These are phyloP conservation scores for Exidia glandulosa DNA, from an alignment of 768 basidiomycete genomes.

Conservation along the genomic window DNA sequence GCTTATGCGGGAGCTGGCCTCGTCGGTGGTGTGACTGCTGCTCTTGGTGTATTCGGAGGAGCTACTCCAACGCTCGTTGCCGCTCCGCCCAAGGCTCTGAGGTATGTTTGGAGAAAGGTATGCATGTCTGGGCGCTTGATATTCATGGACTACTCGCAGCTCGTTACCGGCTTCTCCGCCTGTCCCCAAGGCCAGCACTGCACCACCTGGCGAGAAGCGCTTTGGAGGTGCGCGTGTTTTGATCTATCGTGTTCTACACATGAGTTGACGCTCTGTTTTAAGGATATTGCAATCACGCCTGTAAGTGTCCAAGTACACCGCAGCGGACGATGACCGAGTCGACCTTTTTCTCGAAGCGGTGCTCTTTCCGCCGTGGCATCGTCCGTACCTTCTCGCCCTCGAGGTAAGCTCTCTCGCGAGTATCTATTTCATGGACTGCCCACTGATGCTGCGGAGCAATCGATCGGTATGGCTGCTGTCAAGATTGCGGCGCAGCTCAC, in stretches of 20 bases:
- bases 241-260: background rate
- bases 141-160: background rate
- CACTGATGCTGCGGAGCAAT: background rate
- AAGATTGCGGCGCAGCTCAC: background rate
- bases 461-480: background rate
- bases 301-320: background rate
- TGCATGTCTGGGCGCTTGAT: background rate
- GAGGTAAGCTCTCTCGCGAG: background rate
- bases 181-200: background rate
- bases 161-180: background rate
- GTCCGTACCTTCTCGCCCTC: background rate
- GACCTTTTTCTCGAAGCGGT: background rate
- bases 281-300: background rate
- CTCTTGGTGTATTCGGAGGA: background rate
- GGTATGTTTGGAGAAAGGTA: background rate
- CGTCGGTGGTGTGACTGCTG: background rate
- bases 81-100: background rate
- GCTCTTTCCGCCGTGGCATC: slow-evolving; percentile 2
- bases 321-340: background rate
- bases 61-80: background rate
- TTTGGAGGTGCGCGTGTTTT: background rate
- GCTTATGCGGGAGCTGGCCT: background rate
- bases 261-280: background rate
- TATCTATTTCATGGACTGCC: background rate
- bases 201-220: background rate